Conservation (phyloP, 768 basidiomycete genomes). For the Pilatotrama ljubarskyi region DNA sequence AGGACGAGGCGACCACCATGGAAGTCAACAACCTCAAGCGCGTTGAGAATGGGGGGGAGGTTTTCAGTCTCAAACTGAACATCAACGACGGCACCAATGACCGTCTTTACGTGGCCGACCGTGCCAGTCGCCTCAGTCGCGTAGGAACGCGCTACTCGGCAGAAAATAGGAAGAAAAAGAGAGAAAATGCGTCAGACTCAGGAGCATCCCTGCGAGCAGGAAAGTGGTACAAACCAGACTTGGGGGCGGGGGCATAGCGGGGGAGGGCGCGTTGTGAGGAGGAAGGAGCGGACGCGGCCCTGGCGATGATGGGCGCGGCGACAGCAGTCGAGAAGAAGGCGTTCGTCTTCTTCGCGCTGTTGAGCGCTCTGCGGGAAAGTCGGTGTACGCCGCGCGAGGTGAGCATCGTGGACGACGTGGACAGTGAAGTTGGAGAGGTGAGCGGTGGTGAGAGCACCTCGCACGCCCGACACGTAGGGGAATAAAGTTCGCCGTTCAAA, state of each 20-base stretch:
- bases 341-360: slow-evolving; percentile 70
- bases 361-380: slow-evolving; percentile 81
- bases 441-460: slow-evolving; percentile 23
- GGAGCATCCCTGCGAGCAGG: background rate
- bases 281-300: slow-evolving; percentile 47
- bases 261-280: slow-evolving; percentile 46
- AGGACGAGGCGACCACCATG: slow-evolving; percentile 96
- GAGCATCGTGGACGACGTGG: slow-evolving; percentile 61
- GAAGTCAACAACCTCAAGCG: slow-evolving; percentile 96
- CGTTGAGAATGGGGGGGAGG: slow-evolving; percentile 97
- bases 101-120: slow-evolving; percentile 88
- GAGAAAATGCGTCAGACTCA: slow-evolving; percentile 20
- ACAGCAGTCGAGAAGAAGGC: slow-evolving; percentile 78
- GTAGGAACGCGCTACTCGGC: slow-evolving; percentile 71
- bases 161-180: slow-evolving; percentile 21
- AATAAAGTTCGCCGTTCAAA: slow-evolving; percentile 33
- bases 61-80: slow-evolving; percentile 96
- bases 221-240: slow-evolving; percentile 49
- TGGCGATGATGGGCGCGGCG: slow-evolving; percentile 51
- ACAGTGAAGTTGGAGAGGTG: slow-evolving; percentile 30
- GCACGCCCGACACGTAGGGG: slow-evolving; percentile 27
- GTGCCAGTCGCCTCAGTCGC: slow-evolving; percentile 82
- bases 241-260: slow-evolving; percentile 50
- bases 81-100: slow-evolving; percentile 99
- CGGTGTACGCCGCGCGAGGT: slow-evolving; percentile 86